A percentile compares a stretch with the other conserved stretches of the same genome.
Conservation (phyloP, 1,284 basidiomycete genomes). For the Moesziomyces antarcticus region DNA sequence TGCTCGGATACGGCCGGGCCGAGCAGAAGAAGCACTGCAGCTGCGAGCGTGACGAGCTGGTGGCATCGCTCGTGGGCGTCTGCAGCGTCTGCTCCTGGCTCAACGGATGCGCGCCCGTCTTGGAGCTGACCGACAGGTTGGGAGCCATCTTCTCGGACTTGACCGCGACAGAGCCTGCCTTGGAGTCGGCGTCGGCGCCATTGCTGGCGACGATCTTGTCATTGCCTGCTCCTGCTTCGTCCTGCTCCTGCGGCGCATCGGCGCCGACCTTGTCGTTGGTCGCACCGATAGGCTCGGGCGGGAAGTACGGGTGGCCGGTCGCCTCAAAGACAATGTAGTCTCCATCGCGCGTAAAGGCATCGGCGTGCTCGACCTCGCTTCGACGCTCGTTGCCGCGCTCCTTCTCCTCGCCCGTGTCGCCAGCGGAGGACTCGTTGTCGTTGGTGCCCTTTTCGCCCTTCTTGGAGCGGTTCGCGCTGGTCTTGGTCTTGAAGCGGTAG, state of each 20-base stretch:
- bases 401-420: conserved; percentile 38
- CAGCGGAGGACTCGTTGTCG: conserved; percentile 36
- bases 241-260: conserved; percentile 14
- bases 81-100: conserved; percentile 41
- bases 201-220: conserved; percentile 3
- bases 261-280: conserved; percentile 4
- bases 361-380: conserved; percentile 37
- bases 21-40: conserved; percentile 62
- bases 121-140: conserved; percentile 19
- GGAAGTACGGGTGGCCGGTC: conserved; percentile 58
- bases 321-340: conserved; percentile 61
- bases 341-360: conserved; percentile 45
- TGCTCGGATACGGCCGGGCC: conserved; percentile 56
- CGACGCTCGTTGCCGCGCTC: conserved; percentile 26
- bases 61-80: conserved; percentile 38
- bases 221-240: conserved; percentile 7
- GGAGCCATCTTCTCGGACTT: conserved; percentile 32
- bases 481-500: conserved; percentile 61
- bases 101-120: conserved; percentile 30
- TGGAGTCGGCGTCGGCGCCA: conserved; percentile 11
- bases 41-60: conserved; percentile 23
- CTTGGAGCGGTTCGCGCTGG: conserved; percentile 18
- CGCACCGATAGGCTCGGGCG: conserved; percentile 26
- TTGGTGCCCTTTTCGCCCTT: conserved; percentile 28
- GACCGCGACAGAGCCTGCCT: conserved; percentile 23